Base-by-base conservation (phyloP, 225 moss, liverwort and hornwort species). In the Takakia lepidozioides region DNA sequence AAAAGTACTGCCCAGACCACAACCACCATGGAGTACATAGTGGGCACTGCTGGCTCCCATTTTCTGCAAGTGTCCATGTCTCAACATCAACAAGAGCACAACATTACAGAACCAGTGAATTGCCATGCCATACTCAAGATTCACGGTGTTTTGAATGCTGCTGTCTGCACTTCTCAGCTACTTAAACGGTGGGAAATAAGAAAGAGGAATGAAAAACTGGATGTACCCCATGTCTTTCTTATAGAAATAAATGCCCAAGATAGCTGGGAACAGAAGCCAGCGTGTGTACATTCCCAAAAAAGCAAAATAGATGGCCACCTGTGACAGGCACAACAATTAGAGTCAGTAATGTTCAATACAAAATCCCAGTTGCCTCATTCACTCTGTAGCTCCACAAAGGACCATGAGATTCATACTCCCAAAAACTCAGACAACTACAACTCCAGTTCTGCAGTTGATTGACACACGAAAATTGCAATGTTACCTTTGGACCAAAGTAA, bases 291-390 rank as follows among this genome's bases (percentile, higher is more conserved):
- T 78, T 49, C 95, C 95, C 62, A 98, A 66, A 52, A 98, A 98
- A 29, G 95, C 90, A 55, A 98, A 98, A 64, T 98, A 98, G 41
- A 85, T 90, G 10, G 82, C 95, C 40, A 95, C 84, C 90, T 95
- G 66, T 38, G 60, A 16, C 8, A 15, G 18, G 9, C 8, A 25
- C 46, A 45, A 45, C 10, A 19, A 10, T 18, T 19, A 19, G 22
- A 11, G 10, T 19, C 68, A 50, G 54, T 69, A 55, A 63, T n/a
- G n/a, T n/a, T n/a, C n/a, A n/a, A n/a, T n/a, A n/a, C n/a, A n/a
- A n/a, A n/a, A n/a, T n/a, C n/a, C n/a, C n/a, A n/a, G n/a, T n/a
- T n/a, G n/a, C n/a, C n/a, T n/a, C n/a, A n/a, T n/a, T n/a, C n/a
- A n/a, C n/a, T n/a, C n/a, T n/a, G n/a, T n/a, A n/a, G n/a, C n/a